These are phyloP conservation scores for Polyporus tsugae DNA, from an alignment of 1,284 basidiomycete species.

Conservation along the genomic window DNA sequence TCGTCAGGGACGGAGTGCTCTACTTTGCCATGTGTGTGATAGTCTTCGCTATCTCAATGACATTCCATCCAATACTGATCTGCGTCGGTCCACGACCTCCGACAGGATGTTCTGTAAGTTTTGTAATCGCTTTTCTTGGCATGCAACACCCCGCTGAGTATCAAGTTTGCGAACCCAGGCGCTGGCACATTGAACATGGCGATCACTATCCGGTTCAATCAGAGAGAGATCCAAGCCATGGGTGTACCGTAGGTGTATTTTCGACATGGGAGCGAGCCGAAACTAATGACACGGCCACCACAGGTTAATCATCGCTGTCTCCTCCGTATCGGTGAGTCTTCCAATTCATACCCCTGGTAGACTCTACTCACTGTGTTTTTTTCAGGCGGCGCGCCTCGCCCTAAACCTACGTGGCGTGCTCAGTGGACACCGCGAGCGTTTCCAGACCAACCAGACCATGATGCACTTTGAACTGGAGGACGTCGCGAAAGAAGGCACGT, in stretches of 20 bases:
- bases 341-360: not conserved
- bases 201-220: not conserved
- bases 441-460: not conserved
- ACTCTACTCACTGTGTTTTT: not conserved
- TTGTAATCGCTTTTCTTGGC: not conserved
- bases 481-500: not conserved
- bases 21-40: constrained; percentile 3
- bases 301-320: constrained; percentile 6
- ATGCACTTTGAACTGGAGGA: not conserved
- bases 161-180: not conserved
- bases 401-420: not conserved
- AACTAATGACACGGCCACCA: too few relatives aligned
- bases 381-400: not conserved
- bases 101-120: constrained; percentile 7
- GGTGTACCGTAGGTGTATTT: not conserved
- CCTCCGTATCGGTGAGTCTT: not conserved
- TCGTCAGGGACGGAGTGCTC: not conserved
- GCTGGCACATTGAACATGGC: constrained; percentile 1
- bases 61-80: not conserved
- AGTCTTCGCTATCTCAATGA: not conserved
- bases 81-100: not conserved
- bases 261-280: too few relatives aligned
- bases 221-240: not conserved
- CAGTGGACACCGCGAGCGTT: not conserved
- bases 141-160: not conserved